Conservation (phyloP, 768 basidiomycete species). For the Mycena chlorophos region DNA sequence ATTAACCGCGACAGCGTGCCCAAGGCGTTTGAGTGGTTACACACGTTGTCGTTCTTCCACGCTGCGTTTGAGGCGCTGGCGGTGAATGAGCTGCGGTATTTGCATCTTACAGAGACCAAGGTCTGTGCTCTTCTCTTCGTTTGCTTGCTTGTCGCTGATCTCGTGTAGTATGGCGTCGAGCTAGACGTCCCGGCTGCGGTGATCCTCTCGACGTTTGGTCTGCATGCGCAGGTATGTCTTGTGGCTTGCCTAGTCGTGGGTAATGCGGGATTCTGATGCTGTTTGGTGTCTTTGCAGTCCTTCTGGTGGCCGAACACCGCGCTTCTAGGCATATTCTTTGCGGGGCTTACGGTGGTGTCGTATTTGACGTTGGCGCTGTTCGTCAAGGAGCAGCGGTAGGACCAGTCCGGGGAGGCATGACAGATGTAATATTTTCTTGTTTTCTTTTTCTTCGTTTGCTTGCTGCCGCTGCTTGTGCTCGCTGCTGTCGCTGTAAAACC, state of each 20-base stretch:
- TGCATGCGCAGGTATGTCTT: conserved; percentile 70
- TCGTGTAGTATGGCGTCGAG: conserved; percentile 86
- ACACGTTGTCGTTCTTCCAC: conserved; percentile 96
- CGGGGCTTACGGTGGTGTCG: conserved; percentile 71
- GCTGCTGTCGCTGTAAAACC: no score
- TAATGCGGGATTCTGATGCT: neutral
- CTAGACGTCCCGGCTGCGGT: conserved; percentile 95
- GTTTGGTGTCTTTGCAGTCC: conserved; percentile 47
- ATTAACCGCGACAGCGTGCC: conserved; percentile 90
- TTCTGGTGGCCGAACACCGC: conserved; percentile 99
- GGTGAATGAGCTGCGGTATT: conserved; percentile 95
- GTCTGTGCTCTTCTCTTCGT: conserved; percentile 40
- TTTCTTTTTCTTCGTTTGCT: neutral
- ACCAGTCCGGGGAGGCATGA: neutral
- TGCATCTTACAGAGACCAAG: conserved; percentile 89
- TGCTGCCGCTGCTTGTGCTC: neutral
- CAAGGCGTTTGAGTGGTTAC: conserved; percentile 75
- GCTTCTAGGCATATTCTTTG: conserved; percentile 84
- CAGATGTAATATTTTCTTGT: neutral
- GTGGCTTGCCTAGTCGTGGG: conserved; percentile 19
- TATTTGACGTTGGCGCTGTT: conserved; percentile 83
- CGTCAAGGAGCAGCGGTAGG: conserved; percentile 76
- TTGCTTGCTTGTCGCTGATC: neutral
- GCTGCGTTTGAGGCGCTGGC: conserved; percentile 96
- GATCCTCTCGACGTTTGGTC: conserved; percentile 91